phyloP scores from a whole-genome alignment of 2,329 filamentous ascomycete species.

The Plectosphaerella sp. region DNA sequence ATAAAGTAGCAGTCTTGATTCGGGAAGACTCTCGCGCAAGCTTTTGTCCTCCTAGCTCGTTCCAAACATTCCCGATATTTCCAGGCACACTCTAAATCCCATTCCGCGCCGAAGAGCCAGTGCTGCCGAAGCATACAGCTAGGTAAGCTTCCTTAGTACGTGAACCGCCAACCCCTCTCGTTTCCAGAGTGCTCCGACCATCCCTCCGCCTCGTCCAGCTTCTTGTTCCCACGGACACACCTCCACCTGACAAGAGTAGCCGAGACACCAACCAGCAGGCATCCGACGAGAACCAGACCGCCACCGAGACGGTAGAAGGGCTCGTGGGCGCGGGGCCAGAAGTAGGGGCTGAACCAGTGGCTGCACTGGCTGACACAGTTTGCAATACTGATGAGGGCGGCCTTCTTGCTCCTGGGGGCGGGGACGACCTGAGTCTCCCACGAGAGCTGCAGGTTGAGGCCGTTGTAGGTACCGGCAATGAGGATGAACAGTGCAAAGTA shows the following conservation, averaged over 20 bases:
- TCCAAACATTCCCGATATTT: too few species aligned
- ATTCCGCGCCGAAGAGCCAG: too few species aligned
- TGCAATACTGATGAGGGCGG: slow-evolving; percentile 33
- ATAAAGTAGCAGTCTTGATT: too few species aligned
- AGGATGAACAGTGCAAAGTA: slow-evolving; percentile 37
- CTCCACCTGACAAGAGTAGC: slow-evolving; percentile 14
- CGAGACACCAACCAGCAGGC: slow-evolving; percentile 11
- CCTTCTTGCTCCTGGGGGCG: slow-evolving; percentile 30
- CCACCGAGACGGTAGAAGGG: slow-evolving; percentile 19
- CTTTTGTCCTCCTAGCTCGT: too few species aligned
- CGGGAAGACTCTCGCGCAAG: too few species aligned
- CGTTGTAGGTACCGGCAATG: slow-evolving; percentile 29
- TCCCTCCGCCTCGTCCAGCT: slow-evolving; percentile 18
- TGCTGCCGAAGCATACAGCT: too few species aligned
- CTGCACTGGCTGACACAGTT: slow-evolving; percentile 30
- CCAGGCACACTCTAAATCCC: too few species aligned
- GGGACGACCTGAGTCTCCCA: slow-evolving; percentile 35
- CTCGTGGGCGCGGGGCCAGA: slow-evolving; percentile 20
- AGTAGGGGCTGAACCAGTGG: slow-evolving; percentile 35
- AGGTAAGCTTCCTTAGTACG: neutral
- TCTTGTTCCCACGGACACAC: slow-evolving; percentile 15
- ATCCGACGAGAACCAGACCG: slow-evolving; percentile 14
- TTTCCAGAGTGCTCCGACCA: slow-evolving; percentile 14
- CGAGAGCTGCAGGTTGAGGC: slow-evolving; percentile 31
- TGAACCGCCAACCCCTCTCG: slow-evolving; percentile 16